Conservation (phyloP, 2,329 filamentous ascomycete genomes). For the Bipolaris victoriae region DNA sequence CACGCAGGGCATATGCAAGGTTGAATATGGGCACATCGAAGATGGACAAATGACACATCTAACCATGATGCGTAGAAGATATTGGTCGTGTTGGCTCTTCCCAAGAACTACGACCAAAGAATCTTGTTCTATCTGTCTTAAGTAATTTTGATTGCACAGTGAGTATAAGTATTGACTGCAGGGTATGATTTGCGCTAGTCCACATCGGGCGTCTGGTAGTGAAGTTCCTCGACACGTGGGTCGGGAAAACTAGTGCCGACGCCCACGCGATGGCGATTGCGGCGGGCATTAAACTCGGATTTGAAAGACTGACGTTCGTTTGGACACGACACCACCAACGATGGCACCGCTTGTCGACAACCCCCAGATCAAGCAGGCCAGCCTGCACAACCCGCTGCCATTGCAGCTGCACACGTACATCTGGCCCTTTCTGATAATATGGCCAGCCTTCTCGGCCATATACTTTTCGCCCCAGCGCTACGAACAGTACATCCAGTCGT, state of each 20-base stretch:
- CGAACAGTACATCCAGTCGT: constrained; percentile 87
- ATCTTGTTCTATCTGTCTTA: background rate
- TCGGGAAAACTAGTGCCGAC: constrained; percentile 14
- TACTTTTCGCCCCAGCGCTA: constrained; percentile 86
- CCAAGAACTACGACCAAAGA: background rate
- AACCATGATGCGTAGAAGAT: too few relatives aligned
- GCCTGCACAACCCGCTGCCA: constrained; percentile 85
- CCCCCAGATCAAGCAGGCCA: constrained; percentile 83
- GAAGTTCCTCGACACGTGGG: constrained; percentile 15
- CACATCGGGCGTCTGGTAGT: constrained; percentile 9
- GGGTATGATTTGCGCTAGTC: constrained; percentile 1
- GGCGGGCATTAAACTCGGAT: constrained; percentile 17
- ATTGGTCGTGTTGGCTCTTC: too few relatives aligned
- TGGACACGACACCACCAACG: constrained; percentile 28
- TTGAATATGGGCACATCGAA: background rate
- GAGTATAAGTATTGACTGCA: background rate
- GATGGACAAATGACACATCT: background rate
- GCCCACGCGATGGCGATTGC: constrained; percentile 21
- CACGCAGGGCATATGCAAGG: background rate
- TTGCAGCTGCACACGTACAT: constrained; percentile 83
- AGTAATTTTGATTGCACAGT: background rate
- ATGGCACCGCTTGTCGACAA: constrained; percentile 80
- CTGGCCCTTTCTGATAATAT: constrained; percentile 90
- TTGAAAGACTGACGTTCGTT: constrained; percentile 17
- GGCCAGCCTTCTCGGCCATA: constrained; percentile 88